Conservation (phyloP, 768 basidiomycete species). For the Naematelia encephala region DNA sequence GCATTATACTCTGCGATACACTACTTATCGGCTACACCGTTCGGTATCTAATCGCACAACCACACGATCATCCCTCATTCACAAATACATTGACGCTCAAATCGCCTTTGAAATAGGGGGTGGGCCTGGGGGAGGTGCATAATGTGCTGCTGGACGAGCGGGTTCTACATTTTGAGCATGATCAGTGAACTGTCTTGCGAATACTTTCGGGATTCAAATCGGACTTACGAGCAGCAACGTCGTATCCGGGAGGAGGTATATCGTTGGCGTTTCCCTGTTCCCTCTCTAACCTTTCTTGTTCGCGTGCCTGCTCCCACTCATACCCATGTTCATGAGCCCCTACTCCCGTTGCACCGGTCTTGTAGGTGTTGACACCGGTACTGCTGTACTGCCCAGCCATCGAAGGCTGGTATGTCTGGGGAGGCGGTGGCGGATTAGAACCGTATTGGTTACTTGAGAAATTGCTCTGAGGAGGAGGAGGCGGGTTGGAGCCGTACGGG, state of each 20-base stretch:
- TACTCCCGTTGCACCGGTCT: conserved; percentile 1
- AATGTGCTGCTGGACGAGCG: conserved; percentile 3
- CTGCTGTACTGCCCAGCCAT: conserved; percentile 35
- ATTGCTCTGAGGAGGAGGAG: conserved; percentile 26
- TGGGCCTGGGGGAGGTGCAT: conserved; percentile 36
- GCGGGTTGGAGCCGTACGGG: conserved; percentile 39
- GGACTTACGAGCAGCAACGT: conserved; percentile 35
- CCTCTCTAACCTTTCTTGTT: conserved; percentile 37
- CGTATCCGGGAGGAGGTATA: conserved; percentile 41
- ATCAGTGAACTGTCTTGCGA: not conserved
- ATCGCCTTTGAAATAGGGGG: conserved; percentile 20
- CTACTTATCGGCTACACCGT: too few species aligned
- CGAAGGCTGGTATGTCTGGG: conserved; percentile 42
- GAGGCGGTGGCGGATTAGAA: conserved; percentile 27
- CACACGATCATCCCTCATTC: not conserved
- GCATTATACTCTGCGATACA: too few species aligned
- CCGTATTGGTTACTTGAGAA: conserved; percentile 23
- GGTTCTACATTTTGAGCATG: not conserved
- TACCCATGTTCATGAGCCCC: conserved; percentile 44
- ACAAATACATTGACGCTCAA: not conserved
- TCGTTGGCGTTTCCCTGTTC: conserved; percentile 19
- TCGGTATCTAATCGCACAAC: too few species aligned
- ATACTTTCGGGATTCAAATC: too few species aligned
- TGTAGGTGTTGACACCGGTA: conserved; percentile 3
- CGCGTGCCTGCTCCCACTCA: conserved; percentile 45